phyloP scores from a whole-genome alignment of 2,329 filamentous ascomycete species.

The Fusarium oxysporum region DNA sequence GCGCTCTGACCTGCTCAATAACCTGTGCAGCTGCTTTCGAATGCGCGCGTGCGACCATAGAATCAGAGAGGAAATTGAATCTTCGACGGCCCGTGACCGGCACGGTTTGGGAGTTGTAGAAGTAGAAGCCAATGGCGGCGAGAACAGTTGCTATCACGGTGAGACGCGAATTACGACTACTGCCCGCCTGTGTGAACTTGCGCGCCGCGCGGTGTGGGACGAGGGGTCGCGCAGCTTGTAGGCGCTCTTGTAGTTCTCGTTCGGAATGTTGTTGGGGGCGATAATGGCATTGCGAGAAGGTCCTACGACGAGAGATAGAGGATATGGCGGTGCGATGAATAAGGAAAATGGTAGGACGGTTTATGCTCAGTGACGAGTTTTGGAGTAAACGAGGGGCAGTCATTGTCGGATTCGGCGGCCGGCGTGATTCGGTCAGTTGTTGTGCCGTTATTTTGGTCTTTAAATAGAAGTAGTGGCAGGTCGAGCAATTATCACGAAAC shows the following conservation, averaged over 20 bases:
- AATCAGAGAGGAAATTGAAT: constrained; percentile 75
- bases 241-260: constrained; percentile 39
- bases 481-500: not conserved
- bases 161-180: constrained; percentile 48
- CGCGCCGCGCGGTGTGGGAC: constrained; percentile 44
- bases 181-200: constrained; percentile 45
- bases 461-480: not conserved
- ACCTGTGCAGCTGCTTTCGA: constrained; percentile 52
- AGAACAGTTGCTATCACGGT: constrained; percentile 56
- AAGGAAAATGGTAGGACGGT: constrained; percentile 8
- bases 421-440: not conserved
- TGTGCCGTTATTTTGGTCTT: not conserved
- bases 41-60: constrained; percentile 62
- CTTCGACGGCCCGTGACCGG: constrained; percentile 77
- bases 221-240: constrained; percentile 48
- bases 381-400: constrained; percentile 37
- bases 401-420: constrained; percentile 24
- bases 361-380: constrained; percentile 1
- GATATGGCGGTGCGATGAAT: constrained; percentile 4
- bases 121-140: constrained; percentile 70
- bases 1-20: constrained; percentile 63
- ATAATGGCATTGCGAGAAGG: constrained; percentile 40
- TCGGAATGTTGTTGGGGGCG: constrained; percentile 37
- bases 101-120: constrained; percentile 76
- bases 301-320: constrained; percentile 23